Conservation (phyloP, 495 filamentous ascomycete species). For the Xylaria palmicola region DNA sequence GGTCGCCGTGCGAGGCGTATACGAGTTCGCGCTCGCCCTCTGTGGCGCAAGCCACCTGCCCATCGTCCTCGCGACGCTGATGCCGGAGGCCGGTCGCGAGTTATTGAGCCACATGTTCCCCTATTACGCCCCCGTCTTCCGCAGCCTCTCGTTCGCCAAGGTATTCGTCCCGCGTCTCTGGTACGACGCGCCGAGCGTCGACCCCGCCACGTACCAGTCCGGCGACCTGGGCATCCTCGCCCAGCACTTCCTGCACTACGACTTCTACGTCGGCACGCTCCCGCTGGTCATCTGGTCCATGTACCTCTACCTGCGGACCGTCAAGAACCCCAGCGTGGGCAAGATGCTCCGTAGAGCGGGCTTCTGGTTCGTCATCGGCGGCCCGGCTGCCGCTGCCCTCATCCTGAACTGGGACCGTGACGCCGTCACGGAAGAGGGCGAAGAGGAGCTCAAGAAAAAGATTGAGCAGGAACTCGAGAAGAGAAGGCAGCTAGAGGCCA, state of each 20-base stretch:
- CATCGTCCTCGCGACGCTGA: constrained; percentile 40
- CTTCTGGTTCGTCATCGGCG: constrained; percentile 44
- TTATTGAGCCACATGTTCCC: constrained; percentile 43
- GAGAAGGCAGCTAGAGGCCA: neutral
- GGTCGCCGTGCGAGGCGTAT: constrained; percentile 48
- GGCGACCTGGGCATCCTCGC: constrained; percentile 49
- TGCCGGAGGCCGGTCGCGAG: constrained; percentile 32
- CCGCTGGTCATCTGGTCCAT: constrained; percentile 57
- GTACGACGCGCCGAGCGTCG: constrained; percentile 20
- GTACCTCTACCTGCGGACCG: constrained; percentile 42
- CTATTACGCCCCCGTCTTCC: constrained; percentile 37
- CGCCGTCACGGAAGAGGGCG: constrained; percentile 40
- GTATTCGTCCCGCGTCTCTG: constrained; percentile 29
- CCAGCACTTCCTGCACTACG: constrained; percentile 57
- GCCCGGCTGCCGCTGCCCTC: constrained; percentile 51
- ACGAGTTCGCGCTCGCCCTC: constrained; percentile 52
- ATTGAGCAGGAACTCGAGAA: constrained; percentile 22
- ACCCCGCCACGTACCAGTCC: constrained; percentile 32
- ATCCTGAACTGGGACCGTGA: constrained; percentile 60
- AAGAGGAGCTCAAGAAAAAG: constrained; percentile 16
- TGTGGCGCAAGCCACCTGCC: constrained; percentile 47
- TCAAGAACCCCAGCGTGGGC: constrained; percentile 28
- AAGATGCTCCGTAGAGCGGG: constrained; percentile 41
- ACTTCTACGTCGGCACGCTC: constrained; percentile 52
- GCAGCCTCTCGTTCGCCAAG: constrained; percentile 41